Evolutionary conservation across 441 rosid genomes (phyloP), one percentile per base, ranked within the genome.

Genomic region (Adansonia rubrostipa): DNA sequence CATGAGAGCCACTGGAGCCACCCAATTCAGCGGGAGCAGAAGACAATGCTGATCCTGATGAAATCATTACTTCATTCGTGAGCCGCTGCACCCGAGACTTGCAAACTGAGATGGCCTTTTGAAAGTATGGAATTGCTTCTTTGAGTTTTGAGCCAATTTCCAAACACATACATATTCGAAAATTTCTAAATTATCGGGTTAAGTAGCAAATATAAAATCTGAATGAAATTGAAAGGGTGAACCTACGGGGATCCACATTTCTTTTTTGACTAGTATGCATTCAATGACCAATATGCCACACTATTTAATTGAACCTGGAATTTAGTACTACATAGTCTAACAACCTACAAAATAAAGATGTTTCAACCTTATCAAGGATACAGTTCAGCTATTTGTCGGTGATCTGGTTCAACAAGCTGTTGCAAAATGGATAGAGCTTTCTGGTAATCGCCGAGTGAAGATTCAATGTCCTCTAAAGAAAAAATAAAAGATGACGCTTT

Each of bases 121-220:
- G 86, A 88, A 97, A 93, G 74, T 89, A 93, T 5, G 94, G 85
- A 64, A 90, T 85, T 77, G 98, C 99, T 80, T 95, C 99, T 76
- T 84, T 82, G 22, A 93, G 86, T 85, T 85, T 92, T 77, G 88
- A 87, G 58, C 96, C 99, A 86, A 89, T 86, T 79, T 95, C 97
- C 82, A 95, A 80, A 82, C 97, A 92, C 71, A 92, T 82, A 81
- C 97, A 93, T 80, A 95, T 88, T 14, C 96, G 91, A 61, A 93
- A 95, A 85, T 92, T 95, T 87, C 98, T 95, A 71, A 85, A 78
- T 75, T 33, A 65, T 40, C 4, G 11, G 81, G 96, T 89, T 83
- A 91, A 89, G 95, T 68, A 42, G 73, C 44, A 75, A 15, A 44
- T 4, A 0, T 66, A 60, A 36, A 71, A 71, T 53, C 45, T 17